phyloP scores from a whole-genome alignment of 768 basidiomycete genomes.

The Lenzites betulinus region DNA sequence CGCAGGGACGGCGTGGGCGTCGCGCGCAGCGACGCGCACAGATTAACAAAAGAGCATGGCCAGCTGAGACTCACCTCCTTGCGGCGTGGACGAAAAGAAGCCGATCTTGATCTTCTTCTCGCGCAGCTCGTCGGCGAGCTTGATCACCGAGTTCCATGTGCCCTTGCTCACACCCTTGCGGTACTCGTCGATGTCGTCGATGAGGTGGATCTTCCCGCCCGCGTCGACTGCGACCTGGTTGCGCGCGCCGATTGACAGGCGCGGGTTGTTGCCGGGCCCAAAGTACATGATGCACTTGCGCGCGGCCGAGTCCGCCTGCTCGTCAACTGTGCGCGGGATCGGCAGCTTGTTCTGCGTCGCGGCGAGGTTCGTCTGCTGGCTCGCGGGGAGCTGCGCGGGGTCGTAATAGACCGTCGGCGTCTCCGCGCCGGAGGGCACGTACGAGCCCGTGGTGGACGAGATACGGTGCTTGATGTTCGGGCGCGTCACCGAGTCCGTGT shows the following conservation, averaged over 20 bases:
- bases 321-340: conserved; percentile 75
- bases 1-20: background rate
- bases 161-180: conserved; percentile 67
- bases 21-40: background rate
- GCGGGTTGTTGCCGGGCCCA: conserved; percentile 82
- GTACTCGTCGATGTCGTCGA: conserved; percentile 82
- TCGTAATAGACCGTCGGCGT: conserved; percentile 75
- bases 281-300: conserved; percentile 85
- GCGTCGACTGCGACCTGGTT: conserved; percentile 90
- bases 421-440: conserved; percentile 73
- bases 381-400: conserved; percentile 47
- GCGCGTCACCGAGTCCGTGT: conserved; percentile 75
- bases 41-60: background rate
- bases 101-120: conserved; percentile 87
- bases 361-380: conserved; percentile 39
- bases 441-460: conserved; percentile 77
- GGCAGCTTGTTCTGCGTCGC: conserved; percentile 60
- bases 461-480: conserved; percentile 83
- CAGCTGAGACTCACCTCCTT: conserved; percentile 65
- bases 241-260: conserved; percentile 76
- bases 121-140: conserved; percentile 81
- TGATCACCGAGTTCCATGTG: conserved; percentile 81
- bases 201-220: conserved; percentile 80
- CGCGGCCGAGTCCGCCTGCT: conserved; percentile 85
- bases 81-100: conserved; percentile 95